Conservation (phyloP, 2,329 filamentous ascomycete genomes). For the Lachnellula hyalina region DNA sequence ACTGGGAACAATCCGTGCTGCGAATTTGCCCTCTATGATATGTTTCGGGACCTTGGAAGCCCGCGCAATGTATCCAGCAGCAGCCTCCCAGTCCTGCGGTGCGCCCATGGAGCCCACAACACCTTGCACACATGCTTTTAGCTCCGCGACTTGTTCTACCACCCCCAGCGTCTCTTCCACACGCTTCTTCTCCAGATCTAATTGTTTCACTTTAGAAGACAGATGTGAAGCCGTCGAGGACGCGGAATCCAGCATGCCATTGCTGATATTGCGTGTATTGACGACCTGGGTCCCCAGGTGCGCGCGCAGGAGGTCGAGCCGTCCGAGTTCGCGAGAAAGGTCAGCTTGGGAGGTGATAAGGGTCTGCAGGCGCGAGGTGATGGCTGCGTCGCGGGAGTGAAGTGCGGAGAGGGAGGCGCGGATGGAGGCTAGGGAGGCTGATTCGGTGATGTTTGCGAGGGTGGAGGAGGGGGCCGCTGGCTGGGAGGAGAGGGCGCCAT, state of each 20-base stretch:
- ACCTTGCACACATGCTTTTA: constrained; percentile 93
- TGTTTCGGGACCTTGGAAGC: constrained; percentile 74
- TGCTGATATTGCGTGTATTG: constrained; percentile 75
- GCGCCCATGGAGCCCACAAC: constrained; percentile 96
- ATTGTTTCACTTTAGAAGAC: constrained; percentile 76
- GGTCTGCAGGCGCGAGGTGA: constrained; percentile 69
- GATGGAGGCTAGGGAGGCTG: constrained; percentile 72
- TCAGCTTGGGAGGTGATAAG: constrained; percentile 81
- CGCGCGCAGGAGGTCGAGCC: constrained; percentile 83
- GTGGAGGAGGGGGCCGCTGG: constrained; percentile 11
- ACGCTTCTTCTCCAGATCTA: constrained; percentile 86
- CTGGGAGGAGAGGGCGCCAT: constrained; percentile 24
- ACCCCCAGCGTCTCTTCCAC: constrained; percentile 88
- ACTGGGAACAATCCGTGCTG: constrained; percentile 86
- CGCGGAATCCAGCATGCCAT: constrained; percentile 84
- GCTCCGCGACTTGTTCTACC: constrained; percentile 92
- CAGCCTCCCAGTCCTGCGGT: constrained; percentile 97
- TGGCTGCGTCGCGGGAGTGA: constrained; percentile 66
- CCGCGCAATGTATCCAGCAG: constrained; percentile 80
- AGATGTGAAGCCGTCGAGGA: constrained; percentile 81
- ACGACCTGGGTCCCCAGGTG: constrained; percentile 83
- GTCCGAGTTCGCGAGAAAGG: constrained; percentile 77
- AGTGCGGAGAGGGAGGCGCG: constrained; percentile 70
- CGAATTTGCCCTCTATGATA: constrained; percentile 80
- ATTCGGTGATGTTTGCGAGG: constrained; percentile 52